These are phyloP conservation scores for Puccinia hordei DNA, from an alignment of 1,284 basidiomycete species.

Conservation along the genomic window DNA sequence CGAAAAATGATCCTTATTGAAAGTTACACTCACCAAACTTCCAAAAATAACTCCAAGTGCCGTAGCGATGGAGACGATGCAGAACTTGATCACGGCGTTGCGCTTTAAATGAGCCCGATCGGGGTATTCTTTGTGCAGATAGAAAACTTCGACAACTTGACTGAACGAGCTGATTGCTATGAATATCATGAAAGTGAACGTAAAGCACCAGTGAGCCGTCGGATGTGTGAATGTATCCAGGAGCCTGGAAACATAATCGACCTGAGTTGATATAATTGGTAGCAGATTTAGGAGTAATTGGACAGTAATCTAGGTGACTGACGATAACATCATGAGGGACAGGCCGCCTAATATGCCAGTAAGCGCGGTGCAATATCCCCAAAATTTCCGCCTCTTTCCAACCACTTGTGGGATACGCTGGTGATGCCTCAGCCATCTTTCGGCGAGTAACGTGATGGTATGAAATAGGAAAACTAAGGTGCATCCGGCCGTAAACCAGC, in stretches of 20 bases:
- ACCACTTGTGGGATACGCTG: conserved; percentile 11
- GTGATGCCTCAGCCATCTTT: conserved; percentile 15
- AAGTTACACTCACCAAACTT: conserved; percentile 7
- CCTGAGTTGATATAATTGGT: not conserved
- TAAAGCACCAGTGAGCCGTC: conserved; percentile 40
- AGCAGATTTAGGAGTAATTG: not conserved
- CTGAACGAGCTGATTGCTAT: conserved; percentile 26
- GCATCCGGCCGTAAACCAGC: conserved; percentile 25
- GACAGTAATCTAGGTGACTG: not conserved
- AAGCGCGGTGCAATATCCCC: conserved; percentile 19
- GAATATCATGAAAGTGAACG: conserved; percentile 33
- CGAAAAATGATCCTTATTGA: not conserved
- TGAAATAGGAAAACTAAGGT: conserved; percentile 15
- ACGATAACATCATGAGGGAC: conserved; percentile 27
- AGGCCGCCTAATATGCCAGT: conserved; percentile 28
- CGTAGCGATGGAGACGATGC: not conserved
- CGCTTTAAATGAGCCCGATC: conserved; percentile 27
- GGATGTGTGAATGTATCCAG: conserved; percentile 42
- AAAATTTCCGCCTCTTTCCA: conserved; percentile 5
- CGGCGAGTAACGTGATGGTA: conserved; percentile 19
- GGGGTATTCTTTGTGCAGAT: conserved; percentile 42
- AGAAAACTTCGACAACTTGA: conserved; percentile 36
- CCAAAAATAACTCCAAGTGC: conserved; percentile 36
- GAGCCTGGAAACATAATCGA: not conserved
- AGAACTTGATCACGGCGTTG: conserved; percentile 32